Evolutionary conservation across 495 filamentous ascomycete species (phyloP).

Genomic region (Aspergillus carlsbadensis): DNA sequence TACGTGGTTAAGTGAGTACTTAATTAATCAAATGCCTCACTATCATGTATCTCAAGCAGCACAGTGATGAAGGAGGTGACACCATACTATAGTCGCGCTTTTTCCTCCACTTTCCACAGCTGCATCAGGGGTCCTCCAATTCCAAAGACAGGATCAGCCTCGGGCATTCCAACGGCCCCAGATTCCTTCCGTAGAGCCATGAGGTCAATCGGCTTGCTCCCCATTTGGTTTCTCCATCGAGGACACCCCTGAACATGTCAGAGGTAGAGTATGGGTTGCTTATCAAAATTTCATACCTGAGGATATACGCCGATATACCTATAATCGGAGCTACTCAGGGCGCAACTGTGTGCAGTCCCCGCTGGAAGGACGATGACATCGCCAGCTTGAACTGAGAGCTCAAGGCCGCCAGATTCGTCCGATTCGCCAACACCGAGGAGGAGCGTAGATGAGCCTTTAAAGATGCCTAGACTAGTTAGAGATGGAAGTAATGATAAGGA

Average conservation of each 20-base stretch:
- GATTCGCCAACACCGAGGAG: too few relatives aligned
- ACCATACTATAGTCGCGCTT: too few relatives aligned
- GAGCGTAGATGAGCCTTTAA: too few relatives aligned
- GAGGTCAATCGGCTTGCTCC: neutral
- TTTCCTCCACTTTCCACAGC: neutral
- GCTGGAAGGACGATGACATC: neutral
- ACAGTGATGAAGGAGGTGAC: too few relatives aligned
- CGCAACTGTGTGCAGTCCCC: neutral
- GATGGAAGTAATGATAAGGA: neutral
- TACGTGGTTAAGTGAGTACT: too few relatives aligned
- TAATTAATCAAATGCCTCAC: too few relatives aligned
- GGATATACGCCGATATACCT: neutral
- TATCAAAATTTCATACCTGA: neutral
- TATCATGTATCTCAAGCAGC: too few relatives aligned
- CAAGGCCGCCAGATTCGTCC: neutral
- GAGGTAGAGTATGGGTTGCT: neutral
- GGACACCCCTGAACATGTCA: neutral
- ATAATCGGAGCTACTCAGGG: neutral
- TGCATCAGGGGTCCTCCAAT: constrained; percentile 4
- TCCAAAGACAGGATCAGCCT: constrained; percentile 8
- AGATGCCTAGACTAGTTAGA: too few relatives aligned
- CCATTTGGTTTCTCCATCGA: neutral
- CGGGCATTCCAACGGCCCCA: neutral
- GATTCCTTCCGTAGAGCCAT: neutral
- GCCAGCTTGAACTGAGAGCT: neutral